Evolutionary conservation across 2,329 filamentous ascomycete species (phyloP).

Genomic region (Fusarium ramigenum): DNA sequence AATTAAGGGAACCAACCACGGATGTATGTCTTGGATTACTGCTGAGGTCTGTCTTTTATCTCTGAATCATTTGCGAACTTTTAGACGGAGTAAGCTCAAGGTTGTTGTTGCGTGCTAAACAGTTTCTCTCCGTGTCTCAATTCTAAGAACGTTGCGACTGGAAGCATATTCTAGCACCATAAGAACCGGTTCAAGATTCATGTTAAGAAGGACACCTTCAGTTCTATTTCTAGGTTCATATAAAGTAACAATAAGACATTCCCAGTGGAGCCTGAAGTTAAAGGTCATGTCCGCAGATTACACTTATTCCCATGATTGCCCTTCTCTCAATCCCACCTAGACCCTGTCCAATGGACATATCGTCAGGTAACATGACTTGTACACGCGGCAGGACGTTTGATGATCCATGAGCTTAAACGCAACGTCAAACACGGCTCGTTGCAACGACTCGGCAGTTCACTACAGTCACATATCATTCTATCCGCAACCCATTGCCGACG

Average conservation of each 20-base stretch:
- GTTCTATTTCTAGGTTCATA: background rate
- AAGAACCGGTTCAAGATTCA: fast-evolving
- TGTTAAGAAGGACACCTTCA: fast-evolving
- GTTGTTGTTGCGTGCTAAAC: fast-evolving
- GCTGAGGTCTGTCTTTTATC: fast-evolving
- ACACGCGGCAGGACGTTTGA: background rate
- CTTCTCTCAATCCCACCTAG: background rate
- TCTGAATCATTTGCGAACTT: fast-evolving
- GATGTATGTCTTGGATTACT: fast-evolving
- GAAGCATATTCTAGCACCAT: too few species aligned
- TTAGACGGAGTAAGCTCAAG: fast-evolving
- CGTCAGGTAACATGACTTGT: background rate
- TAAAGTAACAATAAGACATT: background rate
- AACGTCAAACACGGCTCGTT: background rate
- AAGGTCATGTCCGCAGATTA: background rate
- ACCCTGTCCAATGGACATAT: background rate
- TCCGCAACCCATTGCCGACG: too few species aligned
- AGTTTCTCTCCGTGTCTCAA: background rate
- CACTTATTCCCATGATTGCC: background rate
- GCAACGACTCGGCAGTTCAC: background rate
- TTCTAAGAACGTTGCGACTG: too few species aligned
- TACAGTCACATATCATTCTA: background rate
- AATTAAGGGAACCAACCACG: background rate
- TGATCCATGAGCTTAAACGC: background rate
- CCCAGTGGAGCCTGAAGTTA: background rate